Evolutionary conservation across 441 rosid genomes (phyloP).

Genomic region (Bocquillonia castaneifolia): DNA sequence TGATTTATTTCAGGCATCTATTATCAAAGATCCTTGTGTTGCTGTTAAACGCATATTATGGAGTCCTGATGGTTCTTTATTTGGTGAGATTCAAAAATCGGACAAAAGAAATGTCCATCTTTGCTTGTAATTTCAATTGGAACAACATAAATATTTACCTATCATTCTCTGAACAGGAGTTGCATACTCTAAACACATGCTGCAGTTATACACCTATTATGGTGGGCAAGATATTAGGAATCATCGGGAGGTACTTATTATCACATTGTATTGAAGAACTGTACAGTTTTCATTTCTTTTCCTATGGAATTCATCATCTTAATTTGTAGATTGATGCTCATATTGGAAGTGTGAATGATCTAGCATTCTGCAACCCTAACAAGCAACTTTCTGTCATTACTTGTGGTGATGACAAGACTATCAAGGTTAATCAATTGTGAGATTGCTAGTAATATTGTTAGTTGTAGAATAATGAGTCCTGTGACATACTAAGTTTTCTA

Average conservation of each 20-base stretch:
- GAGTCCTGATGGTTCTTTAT: conserved; percentile 80
- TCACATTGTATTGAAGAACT: conserved; percentile 3
- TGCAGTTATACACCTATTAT: conserved; percentile 63
- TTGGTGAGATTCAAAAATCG: conserved; percentile 40
- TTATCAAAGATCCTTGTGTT: conserved; percentile 48
- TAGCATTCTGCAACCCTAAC: conserved; percentile 43
- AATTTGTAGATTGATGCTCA: conserved; percentile 50
- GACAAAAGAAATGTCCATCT: neutral
- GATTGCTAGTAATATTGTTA: neutral
- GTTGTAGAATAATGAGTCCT: neutral
- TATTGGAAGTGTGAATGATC: conserved; percentile 53
- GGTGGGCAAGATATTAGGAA: conserved; percentile 59
- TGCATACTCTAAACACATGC: conserved; percentile 72
- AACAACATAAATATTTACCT: neutral
- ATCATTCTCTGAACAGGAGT: conserved; percentile 48
- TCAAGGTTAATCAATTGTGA: conserved; percentile 37
- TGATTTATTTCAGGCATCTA: conserved; percentile 46
- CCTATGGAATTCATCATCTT: neutral
- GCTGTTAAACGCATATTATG: conserved; percentile 73
- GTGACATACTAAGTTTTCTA: neutral
- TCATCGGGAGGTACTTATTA: conserved; percentile 60
- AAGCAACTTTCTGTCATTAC: conserved; percentile 44
- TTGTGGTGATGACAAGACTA: conserved; percentile 61
- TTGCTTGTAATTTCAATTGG: conserved; percentile 4
- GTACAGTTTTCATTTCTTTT: neutral